Evolutionary conservation across 164 flowering plant genomes (phyloP).

Genomic region (Echeveria elegans): DNA sequence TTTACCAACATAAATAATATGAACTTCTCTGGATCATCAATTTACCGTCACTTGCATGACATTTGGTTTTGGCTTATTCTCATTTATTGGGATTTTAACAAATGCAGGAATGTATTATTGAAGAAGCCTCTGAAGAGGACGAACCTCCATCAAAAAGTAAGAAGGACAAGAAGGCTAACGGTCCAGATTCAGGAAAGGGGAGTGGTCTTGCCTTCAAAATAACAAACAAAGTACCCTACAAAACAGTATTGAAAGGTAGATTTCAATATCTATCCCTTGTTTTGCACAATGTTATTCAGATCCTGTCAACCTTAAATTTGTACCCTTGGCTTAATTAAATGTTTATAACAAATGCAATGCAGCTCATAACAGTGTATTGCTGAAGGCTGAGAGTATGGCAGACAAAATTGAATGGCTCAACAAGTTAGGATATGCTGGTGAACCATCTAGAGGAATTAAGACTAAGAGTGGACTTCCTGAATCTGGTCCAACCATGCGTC

Average conservation of each 20-base stretch:
- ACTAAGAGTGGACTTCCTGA: constrained; percentile 46
- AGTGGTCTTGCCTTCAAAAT: too few relatives aligned
- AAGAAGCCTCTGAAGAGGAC: too few relatives aligned
- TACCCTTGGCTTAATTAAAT: too few relatives aligned
- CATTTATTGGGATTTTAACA: neutral
- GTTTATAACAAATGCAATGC: constrained; percentile 18
- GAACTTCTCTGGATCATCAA: neutral
- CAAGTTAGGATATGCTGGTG: constrained; percentile 53
- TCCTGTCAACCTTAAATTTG: too few relatives aligned
- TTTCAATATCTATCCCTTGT: too few relatives aligned
- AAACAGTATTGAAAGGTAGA: too few relatives aligned
- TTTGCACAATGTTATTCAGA: too few relatives aligned
- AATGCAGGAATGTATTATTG: constrained; percentile 56
- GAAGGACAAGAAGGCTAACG: too few relatives aligned
- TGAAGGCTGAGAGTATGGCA: constrained; percentile 82
- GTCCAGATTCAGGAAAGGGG: too few relatives aligned
- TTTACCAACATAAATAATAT: constrained; percentile 7
- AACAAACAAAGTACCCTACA: too few relatives aligned
- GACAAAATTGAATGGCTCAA: constrained; percentile 88
- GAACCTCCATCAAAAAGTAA: too few relatives aligned
- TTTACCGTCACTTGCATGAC: neutral
- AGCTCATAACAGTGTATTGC: constrained; percentile 84
- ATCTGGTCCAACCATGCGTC: constrained; percentile 41
- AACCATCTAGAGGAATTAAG: constrained; percentile 53
- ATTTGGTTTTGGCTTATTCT: neutral